Evolutionary conservation across 202 grass and related monocot genomes (phyloP).

Genomic region (Schoenoplectus triqueter): DNA sequence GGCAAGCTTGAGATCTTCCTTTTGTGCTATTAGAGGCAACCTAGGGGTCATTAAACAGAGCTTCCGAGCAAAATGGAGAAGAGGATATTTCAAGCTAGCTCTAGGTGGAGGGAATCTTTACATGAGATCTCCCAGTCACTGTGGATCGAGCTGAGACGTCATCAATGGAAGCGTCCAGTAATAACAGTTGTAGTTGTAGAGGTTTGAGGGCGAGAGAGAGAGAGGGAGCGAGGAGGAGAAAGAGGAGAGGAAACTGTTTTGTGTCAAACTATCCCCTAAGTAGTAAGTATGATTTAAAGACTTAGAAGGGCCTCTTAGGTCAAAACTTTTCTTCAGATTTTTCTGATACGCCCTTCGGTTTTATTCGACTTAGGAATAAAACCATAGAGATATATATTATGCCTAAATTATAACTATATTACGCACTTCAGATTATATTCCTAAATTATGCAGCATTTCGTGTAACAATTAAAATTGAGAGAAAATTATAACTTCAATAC

Average conservation of each 20-base stretch:
- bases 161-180: conserved; percentile 28
- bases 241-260: conserved; percentile 11
- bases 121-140: conserved; percentile 33
- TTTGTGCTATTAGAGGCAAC: background rate
- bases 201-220: background rate
- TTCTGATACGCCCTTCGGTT: background rate
- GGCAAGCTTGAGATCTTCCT: conserved; percentile 30
- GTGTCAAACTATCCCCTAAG: background rate
- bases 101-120: background rate
- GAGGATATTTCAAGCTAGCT: background rate
- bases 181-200: background rate
- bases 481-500: no score
- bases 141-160: conserved; percentile 31
- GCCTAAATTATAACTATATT: no score
- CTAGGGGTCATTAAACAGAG: background rate
- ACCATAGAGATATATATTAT: background rate
- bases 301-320: background rate
- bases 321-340: background rate
- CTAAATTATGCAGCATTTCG: no score
- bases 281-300: no score
- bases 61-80: background rate
- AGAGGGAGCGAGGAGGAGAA: background rate
- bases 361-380: background rate
- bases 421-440: no score
- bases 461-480: no score